phyloP scores from a whole-genome alignment of 2,329 filamentous ascomycete species.

The Nigrospora oryzae region DNA sequence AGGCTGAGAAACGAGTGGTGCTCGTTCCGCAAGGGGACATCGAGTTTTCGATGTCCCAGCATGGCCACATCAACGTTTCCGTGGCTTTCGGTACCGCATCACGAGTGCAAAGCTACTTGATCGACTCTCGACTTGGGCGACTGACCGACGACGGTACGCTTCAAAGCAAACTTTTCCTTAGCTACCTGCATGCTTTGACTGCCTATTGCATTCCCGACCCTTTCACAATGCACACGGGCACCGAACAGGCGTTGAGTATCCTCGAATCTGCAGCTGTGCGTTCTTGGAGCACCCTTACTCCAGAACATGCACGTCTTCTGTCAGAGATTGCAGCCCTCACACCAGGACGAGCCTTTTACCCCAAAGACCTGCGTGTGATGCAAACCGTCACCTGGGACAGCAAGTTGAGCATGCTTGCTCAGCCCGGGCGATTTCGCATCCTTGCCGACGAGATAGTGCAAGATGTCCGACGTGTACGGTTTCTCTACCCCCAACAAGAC shows the following conservation, averaged over 20 bases:
- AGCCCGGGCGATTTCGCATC: slow-evolving; percentile 32
- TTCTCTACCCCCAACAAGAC: slow-evolving; percentile 18
- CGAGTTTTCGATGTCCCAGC: slow-evolving; percentile 6
- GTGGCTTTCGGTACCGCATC: slow-evolving; percentile 2
- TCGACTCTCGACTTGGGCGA: slow-evolving; percentile 40
- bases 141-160: slow-evolving; percentile 41
- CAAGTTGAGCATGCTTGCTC: slow-evolving; percentile 28
- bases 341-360: slow-evolving; percentile 36
- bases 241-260: slow-evolving; percentile 41
- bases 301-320: slow-evolving; percentile 25
- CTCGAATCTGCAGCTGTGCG: slow-evolving; percentile 36
- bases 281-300: slow-evolving; percentile 34
- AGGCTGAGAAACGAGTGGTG: slow-evolving; percentile 19
- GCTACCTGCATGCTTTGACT: slow-evolving; percentile 46
- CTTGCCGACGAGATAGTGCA: slow-evolving; percentile 24
- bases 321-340: slow-evolving; percentile 27
- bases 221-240: slow-evolving; percentile 40
- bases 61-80: slow-evolving; percentile 1
- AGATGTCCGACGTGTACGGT: slow-evolving; percentile 15
- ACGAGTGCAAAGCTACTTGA: slow-evolving; percentile 30
- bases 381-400: slow-evolving; percentile 34
- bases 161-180: slow-evolving; percentile 41
- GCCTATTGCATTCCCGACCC: slow-evolving; percentile 41
- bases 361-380: slow-evolving; percentile 30
- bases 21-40: slow-evolving; percentile 26